Conservation (phyloP, 1,139 yeast species). For the Spathaspora sp. region DNA sequence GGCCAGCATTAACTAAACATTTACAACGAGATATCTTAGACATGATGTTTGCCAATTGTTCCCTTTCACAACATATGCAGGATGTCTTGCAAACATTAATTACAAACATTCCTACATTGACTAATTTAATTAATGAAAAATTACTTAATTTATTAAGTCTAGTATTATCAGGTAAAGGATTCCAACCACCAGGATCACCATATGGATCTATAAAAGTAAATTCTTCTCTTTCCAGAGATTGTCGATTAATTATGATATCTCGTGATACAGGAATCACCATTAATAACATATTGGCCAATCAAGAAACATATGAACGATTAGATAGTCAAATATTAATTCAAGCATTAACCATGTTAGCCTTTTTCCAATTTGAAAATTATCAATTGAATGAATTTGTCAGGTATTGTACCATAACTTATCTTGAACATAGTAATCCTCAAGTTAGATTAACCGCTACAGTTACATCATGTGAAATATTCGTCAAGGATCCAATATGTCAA, state of each 20-base stretch:
- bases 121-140: constrained; percentile 68
- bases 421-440: constrained; percentile 74
- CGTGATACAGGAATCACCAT: constrained; percentile 58
- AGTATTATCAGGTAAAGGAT: constrained; percentile 80
- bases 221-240: constrained; percentile 67
- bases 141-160: constrained; percentile 70
- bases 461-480: constrained; percentile 78
- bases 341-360: constrained; percentile 70
- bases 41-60: constrained; percentile 72
- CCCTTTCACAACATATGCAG: constrained; percentile 78
- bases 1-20: constrained; percentile 92
- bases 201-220: constrained; percentile 63
- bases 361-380: constrained; percentile 72
- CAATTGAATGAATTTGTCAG: constrained; percentile 86
- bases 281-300: constrained; percentile 36
- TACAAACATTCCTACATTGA: constrained; percentile 76
- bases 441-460: constrained; percentile 85
- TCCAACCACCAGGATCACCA: constrained; percentile 89
- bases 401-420: constrained; percentile 74
- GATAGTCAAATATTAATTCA: constrained; percentile 60
- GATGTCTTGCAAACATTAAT: constrained; percentile 69
- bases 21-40: constrained; percentile 80
- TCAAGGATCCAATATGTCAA: constrained; percentile 78
- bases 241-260: constrained; percentile 69
- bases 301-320: constrained; percentile 40